phyloP scores from a whole-genome alignment of 768 basidiomycete genomes.

The Leccinum boreale region DNA sequence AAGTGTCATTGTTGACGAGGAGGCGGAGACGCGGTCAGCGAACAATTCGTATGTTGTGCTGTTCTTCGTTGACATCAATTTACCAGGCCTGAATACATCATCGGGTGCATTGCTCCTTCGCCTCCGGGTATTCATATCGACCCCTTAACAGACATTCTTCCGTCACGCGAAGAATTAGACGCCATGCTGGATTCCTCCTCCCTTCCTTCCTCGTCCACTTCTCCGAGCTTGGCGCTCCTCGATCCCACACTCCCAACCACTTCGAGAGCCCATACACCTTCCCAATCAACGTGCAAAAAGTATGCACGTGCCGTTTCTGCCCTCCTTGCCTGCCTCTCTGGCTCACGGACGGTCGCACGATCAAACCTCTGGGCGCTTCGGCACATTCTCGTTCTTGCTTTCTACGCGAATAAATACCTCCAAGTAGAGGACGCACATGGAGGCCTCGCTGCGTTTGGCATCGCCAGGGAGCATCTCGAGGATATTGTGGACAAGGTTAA shows the following conservation, averaged over 20 bases:
- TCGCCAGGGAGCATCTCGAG: conserved; percentile 27
- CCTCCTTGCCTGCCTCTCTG: conserved; percentile 50
- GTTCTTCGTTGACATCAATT: neutral
- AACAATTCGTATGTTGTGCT: neutral
- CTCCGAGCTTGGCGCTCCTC: conserved; percentile 56
- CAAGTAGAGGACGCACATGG: conserved; percentile 47
- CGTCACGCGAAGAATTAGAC: conserved; percentile 44
- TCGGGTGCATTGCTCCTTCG: conserved; percentile 34
- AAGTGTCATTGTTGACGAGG: conserved; percentile 38
- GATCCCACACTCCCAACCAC: conserved; percentile 56
- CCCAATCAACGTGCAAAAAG: conserved; percentile 16
- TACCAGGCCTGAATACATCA: conserved; percentile 46
- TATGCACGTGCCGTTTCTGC: conserved; percentile 65
- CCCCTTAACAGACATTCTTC: conserved; percentile 51
- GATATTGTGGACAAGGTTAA: conserved; percentile 44
- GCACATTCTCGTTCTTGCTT: conserved; percentile 60
- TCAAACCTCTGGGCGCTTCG: conserved; percentile 63
- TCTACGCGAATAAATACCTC: conserved; percentile 62
- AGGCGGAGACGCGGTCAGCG: conserved; percentile 32
- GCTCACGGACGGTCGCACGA: conserved; percentile 60
- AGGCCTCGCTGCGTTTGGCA: conserved; percentile 41
- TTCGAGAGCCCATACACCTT: conserved; percentile 18
- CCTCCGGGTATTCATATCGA: conserved; percentile 38
- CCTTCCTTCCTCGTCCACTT: conserved; percentile 45
- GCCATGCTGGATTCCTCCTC: conserved; percentile 37